Conservation (phyloP, 2,329 filamentous ascomycete genomes). For the Gliomastix tumulicola region DNA sequence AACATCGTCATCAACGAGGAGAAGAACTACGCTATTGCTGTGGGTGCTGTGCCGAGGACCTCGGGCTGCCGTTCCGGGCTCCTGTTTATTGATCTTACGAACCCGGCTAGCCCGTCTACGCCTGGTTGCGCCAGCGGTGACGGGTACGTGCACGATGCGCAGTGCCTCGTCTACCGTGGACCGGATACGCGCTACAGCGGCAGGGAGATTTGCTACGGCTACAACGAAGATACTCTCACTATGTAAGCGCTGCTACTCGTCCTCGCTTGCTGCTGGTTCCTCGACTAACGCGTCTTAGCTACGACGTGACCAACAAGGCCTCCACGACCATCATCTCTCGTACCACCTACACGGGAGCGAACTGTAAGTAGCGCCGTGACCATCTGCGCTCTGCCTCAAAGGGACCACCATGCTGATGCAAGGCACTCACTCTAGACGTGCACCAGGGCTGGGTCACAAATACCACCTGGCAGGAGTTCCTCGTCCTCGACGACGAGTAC, state of each 20-base stretch:
- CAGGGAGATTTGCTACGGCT: conserved; percentile 45
- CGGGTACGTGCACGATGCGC: conserved; percentile 51
- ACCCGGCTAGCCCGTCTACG: conserved; percentile 40
- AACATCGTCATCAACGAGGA: conserved; percentile 43
- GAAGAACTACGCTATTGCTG: conserved; percentile 24
- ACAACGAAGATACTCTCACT: conserved; percentile 43
- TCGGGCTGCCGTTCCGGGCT: conserved; percentile 16
- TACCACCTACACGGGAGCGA: conserved; percentile 45
- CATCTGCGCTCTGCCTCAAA: too few relatives aligned
- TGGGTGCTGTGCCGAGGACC: conserved; percentile 5
- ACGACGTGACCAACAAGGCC: conserved; percentile 40
- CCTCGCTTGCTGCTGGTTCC: conserved; percentile 24
- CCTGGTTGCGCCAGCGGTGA: conserved; percentile 44
- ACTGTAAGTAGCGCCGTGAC: conserved; percentile 44
- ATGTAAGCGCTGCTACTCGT: conserved; percentile 46
- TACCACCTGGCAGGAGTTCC: conserved; percentile 26
- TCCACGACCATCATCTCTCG: conserved; percentile 38
- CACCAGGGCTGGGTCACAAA: conserved; percentile 49
- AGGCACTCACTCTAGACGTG: too few relatives aligned
- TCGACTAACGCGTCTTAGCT: conserved; percentile 42
- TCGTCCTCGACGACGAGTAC: conserved; percentile 41
- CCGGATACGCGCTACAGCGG: conserved; percentile 36
- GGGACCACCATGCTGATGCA: too few relatives aligned
- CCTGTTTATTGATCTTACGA: conserved; percentile 45
- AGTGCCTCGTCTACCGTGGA: conserved; percentile 44